Evolutionary conservation across 78 protist species (phyloP).

Genomic region (Dictyostelium brefeldianum): DNA sequence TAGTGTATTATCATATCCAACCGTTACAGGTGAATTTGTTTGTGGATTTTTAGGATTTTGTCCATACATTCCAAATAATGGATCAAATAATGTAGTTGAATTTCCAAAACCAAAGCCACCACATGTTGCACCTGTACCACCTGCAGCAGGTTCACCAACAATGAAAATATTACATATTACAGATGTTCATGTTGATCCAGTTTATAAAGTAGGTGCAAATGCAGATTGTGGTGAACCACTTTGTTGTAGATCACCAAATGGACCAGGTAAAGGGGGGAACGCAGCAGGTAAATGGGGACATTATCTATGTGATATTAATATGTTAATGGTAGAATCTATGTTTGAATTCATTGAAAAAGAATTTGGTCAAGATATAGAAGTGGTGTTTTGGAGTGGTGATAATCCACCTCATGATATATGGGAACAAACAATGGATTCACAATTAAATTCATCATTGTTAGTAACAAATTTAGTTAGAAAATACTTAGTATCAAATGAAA

Average conservation of each 20-base stretch:
- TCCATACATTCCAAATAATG: constrained; percentile 58
- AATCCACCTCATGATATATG: constrained; percentile 77
- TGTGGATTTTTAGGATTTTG: constrained; percentile 80
- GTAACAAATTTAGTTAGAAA: constrained; percentile 36
- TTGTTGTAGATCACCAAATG: constrained; percentile 63
- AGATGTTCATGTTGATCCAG: constrained; percentile 64
- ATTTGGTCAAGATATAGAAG: neutral
- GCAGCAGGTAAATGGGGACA: constrained; percentile 78
- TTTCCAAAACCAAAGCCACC: constrained; percentile 82
- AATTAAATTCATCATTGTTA: constrained; percentile 29
- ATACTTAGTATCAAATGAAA: constrained; percentile 18
- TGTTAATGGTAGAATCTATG: constrained; percentile 41
- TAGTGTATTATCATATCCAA: constrained; percentile 25
- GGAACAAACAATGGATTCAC: constrained; percentile 57
- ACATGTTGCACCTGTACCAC: constrained; percentile 51
- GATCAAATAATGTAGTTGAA: neutral
- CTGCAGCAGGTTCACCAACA: constrained; percentile 7
- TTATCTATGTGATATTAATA: constrained; percentile 64
- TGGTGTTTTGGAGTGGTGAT: constrained; percentile 70
- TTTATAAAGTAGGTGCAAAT: constrained; percentile 49
- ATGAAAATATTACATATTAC: constrained; percentile 51
- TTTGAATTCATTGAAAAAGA: constrained; percentile 30
- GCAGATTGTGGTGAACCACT: constrained; percentile 76
- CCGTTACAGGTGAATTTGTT: constrained; percentile 24
- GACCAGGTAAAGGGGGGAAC: constrained; percentile 17